Evolutionary conservation across 495 filamentous ascomycete genomes (phyloP).

Genomic region (Penicillium tannophilum): DNA sequence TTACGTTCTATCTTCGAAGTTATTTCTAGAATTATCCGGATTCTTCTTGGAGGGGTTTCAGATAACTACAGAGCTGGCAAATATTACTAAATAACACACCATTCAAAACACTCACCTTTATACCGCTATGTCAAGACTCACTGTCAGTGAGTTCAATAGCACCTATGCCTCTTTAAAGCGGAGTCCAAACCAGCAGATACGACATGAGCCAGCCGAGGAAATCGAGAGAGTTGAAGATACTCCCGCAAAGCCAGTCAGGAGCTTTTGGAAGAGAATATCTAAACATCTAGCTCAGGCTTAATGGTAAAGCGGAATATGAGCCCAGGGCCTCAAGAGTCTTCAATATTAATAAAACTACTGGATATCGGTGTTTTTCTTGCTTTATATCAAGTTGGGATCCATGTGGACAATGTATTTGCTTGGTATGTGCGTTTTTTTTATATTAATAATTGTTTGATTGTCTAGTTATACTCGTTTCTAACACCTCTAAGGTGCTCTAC

Average conservation of each 20-base stretch:
- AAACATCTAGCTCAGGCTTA: too few relatives aligned
- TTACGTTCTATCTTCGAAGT: too few relatives aligned
- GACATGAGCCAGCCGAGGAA: too few relatives aligned
- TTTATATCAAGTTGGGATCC: background rate
- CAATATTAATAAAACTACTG: too few relatives aligned
- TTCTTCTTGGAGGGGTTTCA: background rate
- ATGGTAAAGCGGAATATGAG: too few relatives aligned
- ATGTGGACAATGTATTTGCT: background rate
- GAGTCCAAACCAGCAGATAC: slow-evolving; percentile 5
- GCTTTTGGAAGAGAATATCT: slow-evolving; percentile 7
- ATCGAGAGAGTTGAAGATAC: too few relatives aligned
- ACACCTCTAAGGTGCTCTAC: background rate
- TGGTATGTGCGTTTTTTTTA: background rate
- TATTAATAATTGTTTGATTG: background rate
- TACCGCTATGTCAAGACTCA: slow-evolving; percentile 12
- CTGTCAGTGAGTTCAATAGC: slow-evolving; percentile 13
- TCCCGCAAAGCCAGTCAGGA: background rate
- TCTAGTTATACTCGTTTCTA: background rate
- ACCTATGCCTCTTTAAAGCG: slow-evolving; percentile 18
- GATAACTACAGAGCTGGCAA: background rate
- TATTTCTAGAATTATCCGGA: background rate
- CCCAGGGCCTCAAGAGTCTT: too few relatives aligned
- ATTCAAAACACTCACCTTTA: slow-evolving; percentile 11
- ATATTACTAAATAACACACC: slow-evolving; percentile 4
- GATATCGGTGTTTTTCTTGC: slow-evolving; percentile 1